Evolutionary conservation across 768 basidiomycete genomes (phyloP).

Genomic region (Boletus rubroflammeus): DNA sequence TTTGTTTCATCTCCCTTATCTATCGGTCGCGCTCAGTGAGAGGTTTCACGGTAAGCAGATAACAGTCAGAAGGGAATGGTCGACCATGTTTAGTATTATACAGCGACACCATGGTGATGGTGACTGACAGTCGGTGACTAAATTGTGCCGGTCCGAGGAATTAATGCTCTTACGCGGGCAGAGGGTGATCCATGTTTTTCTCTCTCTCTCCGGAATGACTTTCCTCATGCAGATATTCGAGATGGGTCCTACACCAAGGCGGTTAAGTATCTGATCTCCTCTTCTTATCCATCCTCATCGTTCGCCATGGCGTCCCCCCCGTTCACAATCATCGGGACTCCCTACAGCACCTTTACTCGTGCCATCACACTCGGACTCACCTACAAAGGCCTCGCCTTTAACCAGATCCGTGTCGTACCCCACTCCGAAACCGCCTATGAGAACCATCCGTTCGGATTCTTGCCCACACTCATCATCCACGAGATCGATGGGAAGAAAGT

Average conservation of each 20-base stretch:
- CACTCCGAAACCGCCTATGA: conserved; percentile 29
- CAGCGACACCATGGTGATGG: background rate
- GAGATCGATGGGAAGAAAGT: conserved; percentile 20
- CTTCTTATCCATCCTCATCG: background rate
- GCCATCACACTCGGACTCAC: conserved; percentile 29
- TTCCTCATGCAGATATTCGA: background rate
- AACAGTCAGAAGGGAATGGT: too few relatives aligned
- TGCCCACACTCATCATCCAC: conserved; percentile 32
- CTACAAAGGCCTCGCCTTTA: conserved; percentile 27
- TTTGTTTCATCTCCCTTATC: background rate
- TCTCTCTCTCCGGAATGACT: background rate
- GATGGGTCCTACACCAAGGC: background rate
- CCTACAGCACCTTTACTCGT: conserved; percentile 33
- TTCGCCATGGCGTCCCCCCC: conserved; percentile 17
- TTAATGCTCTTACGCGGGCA: background rate
- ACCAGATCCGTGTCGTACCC: conserved; percentile 24
- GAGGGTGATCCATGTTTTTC: background rate
- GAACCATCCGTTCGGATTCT: conserved; percentile 31
- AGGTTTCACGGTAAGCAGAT: background rate
- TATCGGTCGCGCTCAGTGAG: background rate
- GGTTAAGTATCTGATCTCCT: conserved; percentile 1
- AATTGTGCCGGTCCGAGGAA: background rate
- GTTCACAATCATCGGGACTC: conserved; percentile 31
- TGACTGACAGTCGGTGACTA: background rate
- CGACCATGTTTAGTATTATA: background rate